Evolutionary conservation across 805 yeast species (phyloP).

Genomic region (Diddensiella caesifluorescens): DNA sequence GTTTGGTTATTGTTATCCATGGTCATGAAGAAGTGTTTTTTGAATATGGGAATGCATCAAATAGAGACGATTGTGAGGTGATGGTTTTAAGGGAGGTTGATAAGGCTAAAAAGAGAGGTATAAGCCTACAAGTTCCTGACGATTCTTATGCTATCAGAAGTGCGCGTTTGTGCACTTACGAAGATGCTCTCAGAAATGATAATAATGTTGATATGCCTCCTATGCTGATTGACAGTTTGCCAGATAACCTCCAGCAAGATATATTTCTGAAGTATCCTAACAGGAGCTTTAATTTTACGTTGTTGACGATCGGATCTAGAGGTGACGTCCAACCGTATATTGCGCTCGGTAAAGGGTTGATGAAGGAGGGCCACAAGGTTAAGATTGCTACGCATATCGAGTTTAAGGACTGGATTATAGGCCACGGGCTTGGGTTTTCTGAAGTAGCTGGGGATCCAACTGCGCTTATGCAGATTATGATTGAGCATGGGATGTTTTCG

Average conservation of each 20-base stretch:
- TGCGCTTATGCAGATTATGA: slow-evolving; percentile 88
- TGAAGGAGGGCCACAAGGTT: slow-evolving; percentile 76
- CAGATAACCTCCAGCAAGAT: slow-evolving; percentile 3
- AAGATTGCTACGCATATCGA: slow-evolving; percentile 83
- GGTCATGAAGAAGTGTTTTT: slow-evolving; percentile 75
- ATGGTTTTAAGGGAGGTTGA: slow-evolving; percentile 47
- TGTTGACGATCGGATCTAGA: slow-evolving; percentile 87
- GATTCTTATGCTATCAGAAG: slow-evolving; percentile 34
- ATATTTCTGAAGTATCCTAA: slow-evolving; percentile 42
- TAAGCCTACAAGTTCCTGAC: slow-evolving; percentile 8
- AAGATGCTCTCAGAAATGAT: slow-evolving; percentile 39
- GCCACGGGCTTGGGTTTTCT: slow-evolving; percentile 61
- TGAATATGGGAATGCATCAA: slow-evolving; percentile 46
- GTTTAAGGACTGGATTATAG: slow-evolving; percentile 67
- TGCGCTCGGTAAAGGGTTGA: slow-evolving; percentile 75
- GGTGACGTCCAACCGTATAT: slow-evolving; percentile 98
- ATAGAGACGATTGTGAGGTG: slow-evolving; percentile 65
- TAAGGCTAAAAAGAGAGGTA: slow-evolving; percentile 11
- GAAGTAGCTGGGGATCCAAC: slow-evolving; percentile 91
- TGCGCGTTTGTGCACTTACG: slow-evolving; percentile 62
- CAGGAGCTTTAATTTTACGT: slow-evolving; percentile 52
- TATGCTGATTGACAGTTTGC: slow-evolving; percentile 7
- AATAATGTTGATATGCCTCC: slow-evolving; percentile 19
- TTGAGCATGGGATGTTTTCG: slow-evolving; percentile 80
- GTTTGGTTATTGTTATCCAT: slow-evolving; percentile 60